Conservation (phyloP, 176 grass and related monocot species). For the Oryza australiensis region DNA sequence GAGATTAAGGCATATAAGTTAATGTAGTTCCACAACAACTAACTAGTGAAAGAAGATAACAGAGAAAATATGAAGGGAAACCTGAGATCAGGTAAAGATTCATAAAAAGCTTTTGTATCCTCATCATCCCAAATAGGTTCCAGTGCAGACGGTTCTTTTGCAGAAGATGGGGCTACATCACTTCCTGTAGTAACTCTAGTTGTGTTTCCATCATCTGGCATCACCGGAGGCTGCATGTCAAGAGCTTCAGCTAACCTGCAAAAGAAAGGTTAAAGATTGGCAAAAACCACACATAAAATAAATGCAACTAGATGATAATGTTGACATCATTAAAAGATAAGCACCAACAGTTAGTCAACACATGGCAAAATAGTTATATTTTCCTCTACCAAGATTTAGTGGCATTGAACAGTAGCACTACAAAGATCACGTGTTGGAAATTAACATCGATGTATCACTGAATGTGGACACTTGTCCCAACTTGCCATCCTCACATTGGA, state of each 20-base stretch:
- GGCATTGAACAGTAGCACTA: neutral
- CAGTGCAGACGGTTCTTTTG: slow-evolving; percentile 71
- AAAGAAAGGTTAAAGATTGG: slow-evolving; percentile 22
- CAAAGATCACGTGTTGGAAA: neutral
- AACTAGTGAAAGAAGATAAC: slow-evolving; percentile 9
- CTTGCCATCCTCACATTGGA: neutral
- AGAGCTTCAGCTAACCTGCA: slow-evolving; percentile 90
- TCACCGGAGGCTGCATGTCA: slow-evolving; percentile 94
- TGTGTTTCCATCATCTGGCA: slow-evolving; percentile 92
- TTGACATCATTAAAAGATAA: neutral
- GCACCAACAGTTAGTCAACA: slow-evolving; percentile 2
- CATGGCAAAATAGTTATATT: neutral
- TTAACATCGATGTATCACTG: neutral
- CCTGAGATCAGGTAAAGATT: slow-evolving; percentile 97
- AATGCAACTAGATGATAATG: neutral
- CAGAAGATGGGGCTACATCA: slow-evolving; percentile 56
- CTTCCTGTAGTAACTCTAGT: slow-evolving; percentile 87
- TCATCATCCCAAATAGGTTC: slow-evolving; percentile 99
- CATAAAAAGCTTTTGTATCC: slow-evolving; percentile 96
- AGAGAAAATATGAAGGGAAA: slow-evolving; percentile 37
- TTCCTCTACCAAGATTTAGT: neutral
- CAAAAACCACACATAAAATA: slow-evolving; percentile 20
- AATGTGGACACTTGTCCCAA: neutral
- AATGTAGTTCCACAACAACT: slow-evolving; percentile 33
- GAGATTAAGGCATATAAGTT: slow-evolving; percentile 26